Percentiles rank a stretch among this genome's conserved stretches.
phyloP scores from a whole-genome alignment of 164 flowering plant species.

The Dillenia turbinata region DNA sequence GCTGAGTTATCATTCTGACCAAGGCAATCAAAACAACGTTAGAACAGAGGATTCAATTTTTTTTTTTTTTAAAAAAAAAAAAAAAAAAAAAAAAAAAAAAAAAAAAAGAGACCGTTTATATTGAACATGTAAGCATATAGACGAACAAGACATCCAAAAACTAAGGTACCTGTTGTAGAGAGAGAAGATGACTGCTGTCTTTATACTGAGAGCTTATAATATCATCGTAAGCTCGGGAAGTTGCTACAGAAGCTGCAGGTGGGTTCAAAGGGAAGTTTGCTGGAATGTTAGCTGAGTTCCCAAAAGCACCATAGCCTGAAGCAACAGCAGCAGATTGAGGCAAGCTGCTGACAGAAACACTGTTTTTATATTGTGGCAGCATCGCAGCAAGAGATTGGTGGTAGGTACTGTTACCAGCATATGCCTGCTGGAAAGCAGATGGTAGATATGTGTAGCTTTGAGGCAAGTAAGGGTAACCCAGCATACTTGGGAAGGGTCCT shows the following conservation, averaged over 20 bases:
- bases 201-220: slow-evolving; percentile 78
- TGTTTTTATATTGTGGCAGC: slow-evolving; percentile 83
- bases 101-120: neutral
- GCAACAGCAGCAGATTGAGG: slow-evolving; percentile 71
- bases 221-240: slow-evolving; percentile 73
- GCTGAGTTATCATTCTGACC: slow-evolving; percentile 64
- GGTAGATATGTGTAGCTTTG: slow-evolving; percentile 88
- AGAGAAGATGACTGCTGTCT: slow-evolving; percentile 55
- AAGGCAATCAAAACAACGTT: neutral
- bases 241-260: slow-evolving; percentile 53
- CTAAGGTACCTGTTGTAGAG: slow-evolving; percentile 71
- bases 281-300: slow-evolving; percentile 59
- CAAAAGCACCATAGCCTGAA: slow-evolving; percentile 85
- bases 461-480: slow-evolving; percentile 70
- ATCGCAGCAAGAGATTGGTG: slow-evolving; percentile 86
- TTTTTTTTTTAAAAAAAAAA: slow-evolving; percentile 1
- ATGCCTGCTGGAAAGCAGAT: slow-evolving; percentile 79
- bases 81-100: neutral
- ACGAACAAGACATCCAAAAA: neutral
- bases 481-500: slow-evolving; percentile 82
- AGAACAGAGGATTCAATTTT: neutral
- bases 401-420: slow-evolving; percentile 74
- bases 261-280: slow-evolving; percentile 63
- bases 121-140: neutral
- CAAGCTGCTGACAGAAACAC: slow-evolving; percentile 65